Evolutionary conservation across 306 rosid species (phyloP).

Genomic region (Gastrolobium villosum): DNA sequence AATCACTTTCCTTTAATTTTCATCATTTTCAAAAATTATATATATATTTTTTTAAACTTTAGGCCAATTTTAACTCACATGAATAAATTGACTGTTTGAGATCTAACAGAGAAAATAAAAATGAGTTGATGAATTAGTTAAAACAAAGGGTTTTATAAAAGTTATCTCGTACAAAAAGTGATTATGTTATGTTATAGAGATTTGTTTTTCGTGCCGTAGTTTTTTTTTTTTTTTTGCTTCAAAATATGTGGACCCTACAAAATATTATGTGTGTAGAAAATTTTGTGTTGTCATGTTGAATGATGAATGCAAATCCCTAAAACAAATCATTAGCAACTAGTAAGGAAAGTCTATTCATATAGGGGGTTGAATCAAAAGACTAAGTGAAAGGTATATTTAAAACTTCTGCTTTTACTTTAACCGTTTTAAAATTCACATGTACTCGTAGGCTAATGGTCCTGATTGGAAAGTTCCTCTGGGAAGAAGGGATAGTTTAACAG

Average conservation of each 20-base stretch:
- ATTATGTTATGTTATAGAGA: too few species aligned
- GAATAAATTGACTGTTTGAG: background rate
- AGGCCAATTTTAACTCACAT: background rate
- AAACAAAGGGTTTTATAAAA: too few species aligned
- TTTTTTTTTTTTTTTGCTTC: too few species aligned
- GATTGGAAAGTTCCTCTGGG: constrained; percentile 60
- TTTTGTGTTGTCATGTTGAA: too few species aligned
- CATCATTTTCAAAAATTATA: background rate
- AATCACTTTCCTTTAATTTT: background rate
- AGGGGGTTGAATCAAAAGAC: too few species aligned
- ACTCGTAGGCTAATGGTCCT: constrained; percentile 55
- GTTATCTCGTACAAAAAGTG: too few species aligned
- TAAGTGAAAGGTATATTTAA: too few species aligned
- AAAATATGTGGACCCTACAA: too few species aligned
- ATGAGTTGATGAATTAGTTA: background rate
- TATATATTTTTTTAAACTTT: background rate
- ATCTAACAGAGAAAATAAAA: background rate
- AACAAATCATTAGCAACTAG: background rate
- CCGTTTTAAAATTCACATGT: background rate
- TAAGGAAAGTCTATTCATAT: too few species aligned
- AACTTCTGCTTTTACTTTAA: background rate
- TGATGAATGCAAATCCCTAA: too few species aligned
- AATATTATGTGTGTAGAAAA: too few species aligned
- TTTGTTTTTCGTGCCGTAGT: too few species aligned
- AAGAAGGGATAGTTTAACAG: constrained; percentile 63